A percentile compares a stretch with the other conserved stretches of the same genome.
Evolutionary conservation across 78 protist species (phyloP).

Genomic region (Andalucia godoyi): DNA sequence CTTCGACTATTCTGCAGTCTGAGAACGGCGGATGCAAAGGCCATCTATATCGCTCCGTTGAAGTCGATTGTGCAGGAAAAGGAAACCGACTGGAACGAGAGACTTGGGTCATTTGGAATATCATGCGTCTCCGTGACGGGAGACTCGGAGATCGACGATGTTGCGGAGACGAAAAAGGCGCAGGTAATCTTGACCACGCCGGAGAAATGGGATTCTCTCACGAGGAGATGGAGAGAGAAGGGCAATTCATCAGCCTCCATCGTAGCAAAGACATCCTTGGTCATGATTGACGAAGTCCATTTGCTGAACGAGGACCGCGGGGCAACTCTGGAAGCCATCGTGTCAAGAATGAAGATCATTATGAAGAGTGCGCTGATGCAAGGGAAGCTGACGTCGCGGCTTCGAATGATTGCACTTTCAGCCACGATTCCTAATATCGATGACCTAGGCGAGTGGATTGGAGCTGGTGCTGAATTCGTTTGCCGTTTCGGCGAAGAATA

Average conservation of each 20-base stretch:
- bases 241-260: too few relatives aligned
- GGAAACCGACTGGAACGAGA: constrained; percentile 27
- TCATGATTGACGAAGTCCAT: constrained; percentile 59
- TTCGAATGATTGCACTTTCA: constrained; percentile 38
- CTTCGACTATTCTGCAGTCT: neutral
- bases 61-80: constrained; percentile 42
- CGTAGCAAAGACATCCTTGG: neutral
- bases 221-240: constrained; percentile 36
- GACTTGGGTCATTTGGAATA: constrained; percentile 15
- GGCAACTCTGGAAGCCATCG: constrained; percentile 43
- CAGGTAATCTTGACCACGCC: constrained; percentile 47
- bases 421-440: constrained; percentile 48
- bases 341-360: constrained; percentile 26
- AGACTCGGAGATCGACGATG: constrained; percentile 16
- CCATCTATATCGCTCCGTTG: constrained; percentile 54
- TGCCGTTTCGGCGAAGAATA: neutral
- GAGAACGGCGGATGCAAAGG: neutral
- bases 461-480: neutral
- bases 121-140: constrained; percentile 8
- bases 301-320: constrained; percentile 38
- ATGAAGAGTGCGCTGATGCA: neutral
- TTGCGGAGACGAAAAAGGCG: neutral
- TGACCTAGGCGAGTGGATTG: constrained; percentile 28
- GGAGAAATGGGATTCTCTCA: constrained; percentile 44
- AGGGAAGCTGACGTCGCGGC: neutral